Conservation (phyloP, 1,284 basidiomycete species). For the Puccinia polysora region DNA sequence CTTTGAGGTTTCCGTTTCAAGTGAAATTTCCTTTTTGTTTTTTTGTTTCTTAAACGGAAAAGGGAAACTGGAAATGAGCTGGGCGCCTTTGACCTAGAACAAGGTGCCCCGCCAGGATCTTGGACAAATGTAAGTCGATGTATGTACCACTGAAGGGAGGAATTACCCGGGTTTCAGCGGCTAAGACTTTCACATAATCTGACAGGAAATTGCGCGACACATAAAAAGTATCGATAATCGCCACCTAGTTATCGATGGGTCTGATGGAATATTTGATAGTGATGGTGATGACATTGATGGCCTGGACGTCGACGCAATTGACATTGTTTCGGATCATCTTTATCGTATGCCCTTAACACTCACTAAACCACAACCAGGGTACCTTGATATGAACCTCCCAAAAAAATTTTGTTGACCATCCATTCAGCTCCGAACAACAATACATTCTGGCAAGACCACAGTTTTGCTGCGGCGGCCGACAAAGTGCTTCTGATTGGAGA, state of each 20-base stretch:
- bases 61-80: slow-evolving; percentile 46
- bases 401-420: not conserved
- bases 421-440: slow-evolving; percentile 16
- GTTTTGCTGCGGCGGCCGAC: not conserved
- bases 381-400: not conserved
- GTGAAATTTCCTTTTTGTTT: no score
- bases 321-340: slow-evolving; percentile 38
- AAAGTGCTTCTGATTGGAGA: slow-evolving; percentile 39
- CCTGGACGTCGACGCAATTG: slow-evolving; percentile 19
- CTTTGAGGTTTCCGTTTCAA: not conserved
- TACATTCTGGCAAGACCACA: slow-evolving; percentile 30
- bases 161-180: not conserved
- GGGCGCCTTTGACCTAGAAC: slow-evolving; percentile 42
- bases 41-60: not conserved
- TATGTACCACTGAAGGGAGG: no score
- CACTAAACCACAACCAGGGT: no score
- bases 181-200: not conserved
- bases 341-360: slow-evolving; percentile 13
- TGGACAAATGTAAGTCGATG: slow-evolving; percentile 44
- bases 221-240: slow-evolving; percentile 39
- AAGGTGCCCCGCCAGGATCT: slow-evolving; percentile 44
- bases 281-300: slow-evolving; percentile 22
- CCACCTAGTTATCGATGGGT: slow-evolving; percentile 47
- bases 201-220: slow-evolving; percentile 5
- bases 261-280: slow-evolving; percentile 20